These are phyloP conservation scores for Fusarium sp. DNA, from an alignment of 2,329 filamentous ascomycete species.

Conservation along the genomic window DNA sequence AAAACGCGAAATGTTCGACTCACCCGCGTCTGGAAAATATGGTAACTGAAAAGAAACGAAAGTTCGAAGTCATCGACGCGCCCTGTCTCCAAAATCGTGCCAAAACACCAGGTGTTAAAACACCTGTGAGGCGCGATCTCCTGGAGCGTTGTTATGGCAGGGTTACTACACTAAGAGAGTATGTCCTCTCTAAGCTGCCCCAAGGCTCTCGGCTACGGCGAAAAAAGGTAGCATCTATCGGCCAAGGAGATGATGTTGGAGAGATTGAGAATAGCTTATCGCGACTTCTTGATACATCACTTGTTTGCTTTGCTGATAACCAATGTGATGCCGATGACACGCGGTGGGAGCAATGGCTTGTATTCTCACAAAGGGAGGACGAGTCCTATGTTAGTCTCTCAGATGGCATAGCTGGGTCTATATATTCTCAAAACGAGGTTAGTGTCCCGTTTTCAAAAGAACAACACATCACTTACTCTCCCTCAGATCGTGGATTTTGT, in stretches of 20 bases:
- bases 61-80: conserved; percentile 42
- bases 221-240: conserved; percentile 66
- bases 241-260: conserved; percentile 45
- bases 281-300: conserved; percentile 74
- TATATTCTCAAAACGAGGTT: conserved; percentile 75
- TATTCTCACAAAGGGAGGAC: conserved; percentile 73
- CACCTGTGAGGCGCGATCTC: conserved; percentile 67
- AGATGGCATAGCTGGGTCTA: conserved; percentile 57
- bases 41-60: conserved; percentile 48
- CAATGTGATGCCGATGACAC: conserved; percentile 49
- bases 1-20: conserved; percentile 26
- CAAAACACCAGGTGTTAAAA: conserved; percentile 14
- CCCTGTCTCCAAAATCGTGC: conserved; percentile 32
- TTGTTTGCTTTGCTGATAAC: conserved; percentile 69
- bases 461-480: conserved; percentile 22
- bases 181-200: conserved; percentile 75
- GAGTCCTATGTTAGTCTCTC: conserved; percentile 68
- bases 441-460: conserved; percentile 19
- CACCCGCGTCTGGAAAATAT: conserved; percentile 35
- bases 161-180: conserved; percentile 76
- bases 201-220: conserved; percentile 72
- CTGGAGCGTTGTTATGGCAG: conserved; percentile 76
- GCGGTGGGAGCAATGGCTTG: conserved; percentile 67
- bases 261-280: conserved; percentile 61
- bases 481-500: conserved; percentile 79